Base-by-base conservation (phyloP, 805 yeast species). In the Cyberlindnera petersonii region DNA sequence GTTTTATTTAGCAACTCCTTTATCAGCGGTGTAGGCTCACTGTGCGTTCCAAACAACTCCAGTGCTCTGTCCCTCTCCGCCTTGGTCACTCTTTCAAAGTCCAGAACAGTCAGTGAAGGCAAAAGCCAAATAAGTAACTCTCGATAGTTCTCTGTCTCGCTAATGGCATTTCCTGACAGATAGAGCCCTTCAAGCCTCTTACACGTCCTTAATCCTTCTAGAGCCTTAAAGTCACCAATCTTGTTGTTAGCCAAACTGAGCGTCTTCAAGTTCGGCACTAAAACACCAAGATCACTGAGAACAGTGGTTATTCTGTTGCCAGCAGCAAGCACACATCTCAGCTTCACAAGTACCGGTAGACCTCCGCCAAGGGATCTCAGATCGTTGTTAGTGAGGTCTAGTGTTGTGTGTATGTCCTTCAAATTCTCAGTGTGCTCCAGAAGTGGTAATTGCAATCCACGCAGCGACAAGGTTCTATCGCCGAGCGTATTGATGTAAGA, bases 371-470 rank as follows among this genome's bases (percentile, higher is more conserved):
- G 48, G 3, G 66, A 68, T 1, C 69, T 60, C n/a, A 91, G 61
- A 24, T 76, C 81, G 60, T 91, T 91, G 53, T 82, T 80, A 1
- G 91, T 76, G 23, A 91, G 55, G 57, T 91, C 97, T 3, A 91
- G 60, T 13, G 71, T 75, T 43, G 71, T 80, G 24, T 46, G 39
- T 28, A 53, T 64, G 56, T 70, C 75, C 38, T 53, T 58, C 1
- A 69, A 53, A 4, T 58, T 61, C 2, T 68, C 68, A 2, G 75
- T 49, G 37, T 67, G 66, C 40, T 72, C 79, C 10, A 77, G 53
- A 4, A 60, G 51, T 0, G 76, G 62, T 4, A 74, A 59, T 26
- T 65, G 60, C 9, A 66, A 48, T 11, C 64, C 59, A 15, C 77
- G 58, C 4, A 70, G 59, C 34, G 64, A 61, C 31, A 78, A 48